Percentiles rank a stretch among this genome's conserved stretches.
phyloP scores from a whole-genome alignment of 768 basidiomycete species.

The Termitomyces sp. region DNA sequence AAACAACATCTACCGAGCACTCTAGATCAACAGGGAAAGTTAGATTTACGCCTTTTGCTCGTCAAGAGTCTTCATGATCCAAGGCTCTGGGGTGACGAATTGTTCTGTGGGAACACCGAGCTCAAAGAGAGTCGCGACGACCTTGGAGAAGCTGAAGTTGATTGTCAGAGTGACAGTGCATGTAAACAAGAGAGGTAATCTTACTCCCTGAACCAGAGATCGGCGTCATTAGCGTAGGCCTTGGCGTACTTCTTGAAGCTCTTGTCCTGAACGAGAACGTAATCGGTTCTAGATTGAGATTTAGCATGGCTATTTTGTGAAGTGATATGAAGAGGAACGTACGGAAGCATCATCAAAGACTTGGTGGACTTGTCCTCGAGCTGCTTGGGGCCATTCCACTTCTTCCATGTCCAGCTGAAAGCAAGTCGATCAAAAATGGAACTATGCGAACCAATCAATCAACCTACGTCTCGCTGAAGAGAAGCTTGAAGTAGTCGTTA shows the following conservation, averaged over 20 bases:
- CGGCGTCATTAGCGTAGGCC: constrained; percentile 81
- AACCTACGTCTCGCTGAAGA: constrained; percentile 78
- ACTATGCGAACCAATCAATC: background rate
- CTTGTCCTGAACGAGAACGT: constrained; percentile 87
- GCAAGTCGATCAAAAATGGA: background rate
- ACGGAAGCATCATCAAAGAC: constrained; percentile 95
- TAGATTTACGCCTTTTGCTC: constrained; percentile 30
- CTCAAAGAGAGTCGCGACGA: constrained; percentile 79
- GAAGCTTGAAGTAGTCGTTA: constrained; percentile 83
- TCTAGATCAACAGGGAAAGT: background rate
- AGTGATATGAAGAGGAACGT: constrained; percentile 27
- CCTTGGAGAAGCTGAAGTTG: constrained; percentile 70
- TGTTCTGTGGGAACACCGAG: constrained; percentile 88
- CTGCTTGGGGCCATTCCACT: constrained; percentile 94
- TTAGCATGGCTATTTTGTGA: background rate
- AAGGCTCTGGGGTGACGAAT: constrained; percentile 68
- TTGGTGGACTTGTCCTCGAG: constrained; percentile 89
- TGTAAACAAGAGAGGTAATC: constrained; percentile 22
- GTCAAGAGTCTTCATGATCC: constrained; percentile 62
- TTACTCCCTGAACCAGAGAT: constrained; percentile 93
- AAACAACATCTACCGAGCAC: background rate
- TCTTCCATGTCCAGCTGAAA: constrained; percentile 83
- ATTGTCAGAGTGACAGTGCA: constrained; percentile 1
- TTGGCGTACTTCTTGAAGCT: constrained; percentile 86
- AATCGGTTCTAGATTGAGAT: constrained; percentile 62